Percentiles rank a stretch among this genome's conserved stretches.
Conservation (phyloP, 108 stramenopile genomes). For the Cylindrotheca closterium region DNA sequence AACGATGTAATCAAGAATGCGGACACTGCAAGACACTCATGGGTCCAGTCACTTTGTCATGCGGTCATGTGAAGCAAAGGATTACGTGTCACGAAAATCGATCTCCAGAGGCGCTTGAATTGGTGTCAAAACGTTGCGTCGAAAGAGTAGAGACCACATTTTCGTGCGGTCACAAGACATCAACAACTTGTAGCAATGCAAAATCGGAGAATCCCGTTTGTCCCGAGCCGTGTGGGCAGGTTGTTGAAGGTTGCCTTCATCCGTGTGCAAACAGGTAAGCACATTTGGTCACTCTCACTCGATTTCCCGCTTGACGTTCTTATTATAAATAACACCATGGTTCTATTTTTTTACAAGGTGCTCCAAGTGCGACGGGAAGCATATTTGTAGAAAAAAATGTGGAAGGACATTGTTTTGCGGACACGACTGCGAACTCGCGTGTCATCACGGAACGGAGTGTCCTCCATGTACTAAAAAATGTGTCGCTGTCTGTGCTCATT, state of each 20-base stretch:
- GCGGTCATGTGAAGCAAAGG: conserved; percentile 26
- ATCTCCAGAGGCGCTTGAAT: conserved; percentile 11
- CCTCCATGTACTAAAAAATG: conserved; percentile 32
- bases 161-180: conserved; percentile 19
- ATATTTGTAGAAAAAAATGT: conserved; percentile 40
- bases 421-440: conserved; percentile 30
- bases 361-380: conserved; percentile 22
- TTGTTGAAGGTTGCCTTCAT: conserved; percentile 33
- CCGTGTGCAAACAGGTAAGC: conserved; percentile 2
- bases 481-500: conserved; percentile 27
- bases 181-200: conserved; percentile 32
- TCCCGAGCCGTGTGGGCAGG: conserved; percentile 15
- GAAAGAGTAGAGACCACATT: conserved; percentile 21
- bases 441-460: conserved; percentile 33
- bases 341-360: too few relatives aligned
- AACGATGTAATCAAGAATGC: conserved; percentile 35
- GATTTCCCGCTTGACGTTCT: too few relatives aligned
- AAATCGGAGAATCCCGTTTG: conserved; percentile 26
- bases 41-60: conserved; percentile 20
- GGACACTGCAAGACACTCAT: conserved; percentile 31
- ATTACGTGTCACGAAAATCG: conserved; percentile 38
- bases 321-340: too few relatives aligned
- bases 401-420: conserved; percentile 46
- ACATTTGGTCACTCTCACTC: too few relatives aligned
- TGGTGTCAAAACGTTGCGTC: conserved; percentile 17